Base-by-base conservation (phyloP, 306 rosid genomes). In the Ormosia emarginata region DNA sequence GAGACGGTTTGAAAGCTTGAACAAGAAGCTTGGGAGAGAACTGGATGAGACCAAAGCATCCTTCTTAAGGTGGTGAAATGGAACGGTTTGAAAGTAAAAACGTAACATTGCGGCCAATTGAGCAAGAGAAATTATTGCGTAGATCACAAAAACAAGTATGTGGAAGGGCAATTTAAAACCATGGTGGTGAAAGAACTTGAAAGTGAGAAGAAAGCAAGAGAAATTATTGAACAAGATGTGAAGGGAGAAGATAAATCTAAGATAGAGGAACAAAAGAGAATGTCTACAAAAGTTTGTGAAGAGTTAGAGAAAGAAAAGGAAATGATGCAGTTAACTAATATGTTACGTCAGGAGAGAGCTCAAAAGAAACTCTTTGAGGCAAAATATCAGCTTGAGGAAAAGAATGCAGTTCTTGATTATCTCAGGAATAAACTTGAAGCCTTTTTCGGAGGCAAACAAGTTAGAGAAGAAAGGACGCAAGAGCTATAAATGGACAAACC, bases 1-100 rank as follows among this genome's bases (percentile, higher is more conserved):
- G 75, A 90, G 98, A 77, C 90, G 94, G 84, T 79, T 81, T 5
- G 99, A 96, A 87, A 90, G 98, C 92, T 82, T 93, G 88, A 96
- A 96, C 88, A 96, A 96, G 89, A 96, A 91, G 89, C 97, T 94
- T 0, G 97, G 99, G 49, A 90, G 93, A 80, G 98, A 96, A 79
- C 80, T 96, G 85, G 88, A 93, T 2, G 99, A 93, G 92, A 91
- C 99, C 24, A 96, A 93, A 86, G 86, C 94, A 17, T 85, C 32
- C 92, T 96, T 81, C 85, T 96, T 46, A 92, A 86, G 87, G n/a
- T n/a, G n/a, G n/a, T n/a, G n/a, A n/a, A n/a, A n/a, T n/a, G n/a
- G n/a, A n/a, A n/a, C n/a, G n/a, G n/a, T n/a, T n/a, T n/a, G n/a
- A n/a, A n/a, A n/a, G n/a, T n/a, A n/a, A n/a, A n/a, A n/a, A n/a